Conservation (phyloP, 2,329 filamentous ascomycete species). For the Cladosporium austrohemisphaericum region DNA sequence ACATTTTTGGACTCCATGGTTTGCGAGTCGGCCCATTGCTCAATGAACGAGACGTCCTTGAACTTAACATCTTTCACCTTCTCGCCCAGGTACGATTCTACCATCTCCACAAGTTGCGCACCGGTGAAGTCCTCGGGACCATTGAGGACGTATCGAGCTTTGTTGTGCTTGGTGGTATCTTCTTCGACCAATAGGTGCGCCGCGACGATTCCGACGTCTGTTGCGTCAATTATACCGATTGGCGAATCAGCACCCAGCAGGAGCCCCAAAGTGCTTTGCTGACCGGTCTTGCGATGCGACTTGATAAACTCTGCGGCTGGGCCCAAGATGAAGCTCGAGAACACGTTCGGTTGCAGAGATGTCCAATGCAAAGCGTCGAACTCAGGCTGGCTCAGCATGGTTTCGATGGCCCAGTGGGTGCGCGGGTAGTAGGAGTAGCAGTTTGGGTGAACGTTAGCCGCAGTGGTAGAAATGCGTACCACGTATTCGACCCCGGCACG, state of each 20-base stretch:
- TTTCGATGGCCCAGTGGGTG: constrained; percentile 43
- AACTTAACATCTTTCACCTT: constrained; percentile 26
- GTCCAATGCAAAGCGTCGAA: constrained; percentile 38
- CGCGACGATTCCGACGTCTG: constrained; percentile 36
- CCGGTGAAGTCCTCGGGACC: constrained; percentile 41
- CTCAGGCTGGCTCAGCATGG: constrained; percentile 35
- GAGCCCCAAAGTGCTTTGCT: constrained; percentile 31
- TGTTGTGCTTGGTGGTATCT: constrained; percentile 30
- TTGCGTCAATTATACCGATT: constrained; percentile 24
- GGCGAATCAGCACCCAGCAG: constrained; percentile 31
- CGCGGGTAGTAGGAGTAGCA: constrained; percentile 36
- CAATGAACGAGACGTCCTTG: constrained; percentile 27
- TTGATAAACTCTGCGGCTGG: constrained; percentile 33
- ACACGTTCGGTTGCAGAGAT: constrained; percentile 40
- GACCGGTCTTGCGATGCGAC: constrained; percentile 33
- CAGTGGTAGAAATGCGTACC: constrained; percentile 42
- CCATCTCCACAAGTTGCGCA: constrained; percentile 32
- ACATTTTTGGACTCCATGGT: constrained; percentile 23
- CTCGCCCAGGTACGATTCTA: constrained; percentile 34
- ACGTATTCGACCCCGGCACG: constrained; percentile 40
- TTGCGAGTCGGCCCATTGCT: constrained; percentile 15
- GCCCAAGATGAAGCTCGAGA: constrained; percentile 25
- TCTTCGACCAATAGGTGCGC: constrained; percentile 34
- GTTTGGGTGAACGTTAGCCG: constrained; percentile 36
- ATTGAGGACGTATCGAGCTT: constrained; percentile 39